Base-by-base conservation (phyloP, 1,284 basidiomycete species). In the Puccinia horiana region DNA sequence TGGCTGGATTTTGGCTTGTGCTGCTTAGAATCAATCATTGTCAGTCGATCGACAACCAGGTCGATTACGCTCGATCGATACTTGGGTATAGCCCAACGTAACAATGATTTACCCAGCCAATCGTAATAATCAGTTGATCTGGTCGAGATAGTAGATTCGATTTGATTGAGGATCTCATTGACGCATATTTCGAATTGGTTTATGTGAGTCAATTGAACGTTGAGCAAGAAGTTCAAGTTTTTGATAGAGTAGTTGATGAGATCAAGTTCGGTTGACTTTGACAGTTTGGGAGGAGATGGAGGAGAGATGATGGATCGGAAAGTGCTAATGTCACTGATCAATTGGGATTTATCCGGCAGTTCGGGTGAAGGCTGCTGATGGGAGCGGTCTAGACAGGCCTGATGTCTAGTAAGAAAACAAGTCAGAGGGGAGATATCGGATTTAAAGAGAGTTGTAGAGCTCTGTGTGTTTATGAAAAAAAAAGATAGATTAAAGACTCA, bases 1-100 rank as follows among this genome's bases (percentile, higher is more conserved):
- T 56, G 14, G 29, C 4, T 44, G 26, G 70, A 65, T 16, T 49
- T 72, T 47, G 70, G 18, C 32, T 72, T 37, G 4, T 40, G 52
- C 11, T 65, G 42, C 40, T 63, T 63, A 20, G 56, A 63, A n/a
- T 61, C 40, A 20, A 76, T 40, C 37, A 35, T 18, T 14, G 58
- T 65, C 12, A 79, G 37, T 44, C 65, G 42, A 79, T 69, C 49
- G 40, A 79, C 76, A 20, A 79, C 49, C 35, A 79, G 47, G 52
- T 79, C 76, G 63, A 79, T 79, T 3, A 79, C 42, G 42, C 67
- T 69, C 8, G 76, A 70, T 56, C 65, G 44, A 58, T 79, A 70
- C 44, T 79, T 79, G 20, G 49, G 26, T 54, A 35, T 69, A 0
- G 76, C 42, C 63, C 63, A 69, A n/a, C 16, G 47, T 35, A 79